phyloP scores from a whole-genome alignment of 352 stramenopile species.

The Phytophthora aleatoria region DNA sequence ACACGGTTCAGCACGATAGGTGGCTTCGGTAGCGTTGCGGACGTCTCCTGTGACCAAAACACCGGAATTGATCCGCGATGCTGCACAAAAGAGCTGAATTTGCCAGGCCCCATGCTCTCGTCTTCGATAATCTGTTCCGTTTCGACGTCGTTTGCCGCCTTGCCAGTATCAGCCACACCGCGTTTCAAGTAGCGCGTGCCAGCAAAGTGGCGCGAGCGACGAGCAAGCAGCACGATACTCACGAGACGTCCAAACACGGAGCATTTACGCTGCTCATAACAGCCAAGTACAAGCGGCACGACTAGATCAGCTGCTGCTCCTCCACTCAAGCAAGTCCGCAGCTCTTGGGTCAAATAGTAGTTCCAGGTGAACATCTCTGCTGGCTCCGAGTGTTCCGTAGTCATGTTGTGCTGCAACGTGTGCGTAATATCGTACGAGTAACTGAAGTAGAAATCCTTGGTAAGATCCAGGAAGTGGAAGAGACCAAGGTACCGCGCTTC shows the following conservation, averaged over 20 bases:
- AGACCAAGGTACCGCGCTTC: conserved; percentile 94
- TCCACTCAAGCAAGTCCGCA: conserved; percentile 86
- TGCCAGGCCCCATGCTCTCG: conserved; percentile 87
- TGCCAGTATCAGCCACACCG: conserved; percentile 96
- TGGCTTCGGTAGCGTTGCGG: conserved; percentile 97
- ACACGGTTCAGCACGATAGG: conserved; percentile 97
- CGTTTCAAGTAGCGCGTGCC: conserved; percentile 99
- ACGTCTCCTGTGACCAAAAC: conserved; percentile 99
- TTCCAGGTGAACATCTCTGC: conserved; percentile 99
- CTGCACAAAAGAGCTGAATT: conserved; percentile 97
- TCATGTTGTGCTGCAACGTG: conserved; percentile 98
- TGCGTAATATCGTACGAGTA: conserved; percentile 99
- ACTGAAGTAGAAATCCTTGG: conserved; percentile 99
- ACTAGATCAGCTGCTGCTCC: conserved; percentile 88
- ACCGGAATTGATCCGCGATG: conserved; percentile 99
- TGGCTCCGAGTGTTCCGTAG: conserved; percentile 70
- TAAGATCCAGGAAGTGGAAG: conserved; percentile 99
- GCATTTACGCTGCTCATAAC: conserved; percentile 97
- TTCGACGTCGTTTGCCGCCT: conserved; percentile 99
- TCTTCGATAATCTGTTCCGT: conserved; percentile 97
- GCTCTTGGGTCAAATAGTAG: conserved; percentile 94
- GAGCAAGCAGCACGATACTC: conserved; percentile 96
- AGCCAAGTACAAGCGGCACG: conserved; percentile 93
- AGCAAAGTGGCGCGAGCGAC: conserved; percentile 97
- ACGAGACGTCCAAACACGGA: conserved; percentile 96